Evolutionary conservation across 257 asterid species (phyloP).

Genomic region (Solanum pennellii): DNA sequence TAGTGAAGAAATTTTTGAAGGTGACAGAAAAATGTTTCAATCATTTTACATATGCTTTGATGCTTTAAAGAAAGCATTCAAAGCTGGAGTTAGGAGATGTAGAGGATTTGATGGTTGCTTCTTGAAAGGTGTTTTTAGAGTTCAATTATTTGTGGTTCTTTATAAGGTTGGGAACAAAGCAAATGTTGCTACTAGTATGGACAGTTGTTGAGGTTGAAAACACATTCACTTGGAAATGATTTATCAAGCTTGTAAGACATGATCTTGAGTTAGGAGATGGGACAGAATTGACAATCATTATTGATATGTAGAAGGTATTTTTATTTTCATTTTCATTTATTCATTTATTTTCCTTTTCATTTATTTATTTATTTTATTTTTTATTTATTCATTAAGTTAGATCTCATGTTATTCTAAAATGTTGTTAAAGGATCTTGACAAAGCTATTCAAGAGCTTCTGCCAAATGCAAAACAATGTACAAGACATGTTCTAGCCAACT

Average conservation of each 20-base stretch:
- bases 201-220: neutral
- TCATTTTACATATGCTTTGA: neutral
- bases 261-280: neutral
- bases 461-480: no score
- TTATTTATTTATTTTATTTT: no score
- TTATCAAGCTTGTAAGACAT: neutral
- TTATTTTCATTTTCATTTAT: no score
- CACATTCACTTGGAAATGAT: neutral
- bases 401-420: no score
- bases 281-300: neutral
- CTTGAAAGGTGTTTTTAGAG: neutral
- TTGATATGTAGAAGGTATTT: neutral
- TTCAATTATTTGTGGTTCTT: neutral
- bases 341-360: no score
- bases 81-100: neutral
- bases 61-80: neutral
- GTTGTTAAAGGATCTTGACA: neutral
- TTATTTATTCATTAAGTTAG: no score
- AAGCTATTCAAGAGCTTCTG: no score
- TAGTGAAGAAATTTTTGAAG: neutral
- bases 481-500: neutral
- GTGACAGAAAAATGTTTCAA: neutral
- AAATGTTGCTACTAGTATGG: neutral
- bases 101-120: neutral
- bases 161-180: neutral